These are phyloP conservation scores for Ricinus communis DNA, from an alignment of 345 rosid genomes.

Conservation along the genomic window DNA sequence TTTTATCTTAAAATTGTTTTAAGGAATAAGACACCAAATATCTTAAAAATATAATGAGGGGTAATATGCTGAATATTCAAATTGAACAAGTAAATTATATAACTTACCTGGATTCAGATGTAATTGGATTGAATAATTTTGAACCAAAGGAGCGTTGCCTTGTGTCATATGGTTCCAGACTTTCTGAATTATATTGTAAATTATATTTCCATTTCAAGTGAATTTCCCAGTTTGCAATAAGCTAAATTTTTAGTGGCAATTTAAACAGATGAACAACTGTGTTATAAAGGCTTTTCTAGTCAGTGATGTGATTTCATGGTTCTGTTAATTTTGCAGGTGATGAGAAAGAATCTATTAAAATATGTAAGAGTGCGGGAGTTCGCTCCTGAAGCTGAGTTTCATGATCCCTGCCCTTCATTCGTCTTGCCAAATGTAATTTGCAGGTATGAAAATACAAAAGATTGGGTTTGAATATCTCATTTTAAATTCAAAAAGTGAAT, in stretches of 20 bases:
- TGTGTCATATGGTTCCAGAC: not conserved
- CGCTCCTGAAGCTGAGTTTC: slow-evolving; percentile 84
- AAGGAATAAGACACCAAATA: too few species aligned
- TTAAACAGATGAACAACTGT: not conserved
- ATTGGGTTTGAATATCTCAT: not conserved
- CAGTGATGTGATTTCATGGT: slow-evolving; percentile 9
- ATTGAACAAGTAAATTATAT: too few species aligned
- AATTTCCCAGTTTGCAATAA: not conserved
- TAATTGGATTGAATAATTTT: too few species aligned
- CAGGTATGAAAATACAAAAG: slow-evolving; percentile 49
- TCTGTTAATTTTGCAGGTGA: slow-evolving; percentile 47
- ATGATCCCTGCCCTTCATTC: slow-evolving; percentile 62
- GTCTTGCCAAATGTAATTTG: slow-evolving; percentile 78
- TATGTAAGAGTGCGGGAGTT: slow-evolving; percentile 69
- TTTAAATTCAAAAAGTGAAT: not conserved
- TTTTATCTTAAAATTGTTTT: too few species aligned
- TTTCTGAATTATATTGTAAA: not conserved
- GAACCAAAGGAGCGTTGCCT: too few species aligned
- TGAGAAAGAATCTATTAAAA: slow-evolving; percentile 79
- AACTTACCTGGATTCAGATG: too few species aligned
- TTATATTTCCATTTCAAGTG: not conserved
- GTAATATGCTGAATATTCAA: too few species aligned
- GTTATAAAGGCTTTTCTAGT: slow-evolving; percentile 1
- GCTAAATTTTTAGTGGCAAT: not conserved
- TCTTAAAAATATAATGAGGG: too few species aligned